These are phyloP conservation scores for Vigna unguiculata DNA, from an alignment of 306 rosid species.

Conservation along the genomic window DNA sequence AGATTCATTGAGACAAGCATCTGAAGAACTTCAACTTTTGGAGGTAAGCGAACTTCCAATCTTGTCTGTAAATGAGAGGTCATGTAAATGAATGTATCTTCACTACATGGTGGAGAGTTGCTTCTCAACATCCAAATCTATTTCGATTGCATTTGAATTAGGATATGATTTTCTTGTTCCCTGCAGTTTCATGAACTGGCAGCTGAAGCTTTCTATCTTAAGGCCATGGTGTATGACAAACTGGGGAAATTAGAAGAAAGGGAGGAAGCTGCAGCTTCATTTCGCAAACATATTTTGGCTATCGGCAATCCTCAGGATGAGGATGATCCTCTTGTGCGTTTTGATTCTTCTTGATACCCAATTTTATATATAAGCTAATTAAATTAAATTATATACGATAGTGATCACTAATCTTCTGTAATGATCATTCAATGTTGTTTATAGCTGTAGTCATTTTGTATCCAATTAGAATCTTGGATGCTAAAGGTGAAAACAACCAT, in stretches of 20 bases:
- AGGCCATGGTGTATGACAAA: slow-evolving; percentile 85
- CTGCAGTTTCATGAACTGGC: slow-evolving; percentile 87
- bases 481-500: neutral
- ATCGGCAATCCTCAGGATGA: slow-evolving; percentile 61
- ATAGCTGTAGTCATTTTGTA: slow-evolving; percentile 26
- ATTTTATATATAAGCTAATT: slow-evolving; percentile 1
- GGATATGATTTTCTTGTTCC: slow-evolving; percentile 36
- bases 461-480: neutral
- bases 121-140: neutral
- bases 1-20: slow-evolving; percentile 83
- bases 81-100: neutral
- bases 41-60: slow-evolving; percentile 67
- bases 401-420: slow-evolving; percentile 15
- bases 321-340: slow-evolving; percentile 54
- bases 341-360: slow-evolving; percentile 40
- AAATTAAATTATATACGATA: neutral
- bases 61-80: slow-evolving; percentile 12
- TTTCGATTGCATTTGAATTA: neutral
- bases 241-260: slow-evolving; percentile 71
- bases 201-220: slow-evolving; percentile 93
- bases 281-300: slow-evolving; percentile 74
- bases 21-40: slow-evolving; percentile 80
- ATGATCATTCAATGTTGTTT: slow-evolving; percentile 25
- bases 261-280: slow-evolving; percentile 87
- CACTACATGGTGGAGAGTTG: neutral